Base-by-base conservation (phyloP, 129 eudicot genomes). In the Flaveria trinervia region DNA sequence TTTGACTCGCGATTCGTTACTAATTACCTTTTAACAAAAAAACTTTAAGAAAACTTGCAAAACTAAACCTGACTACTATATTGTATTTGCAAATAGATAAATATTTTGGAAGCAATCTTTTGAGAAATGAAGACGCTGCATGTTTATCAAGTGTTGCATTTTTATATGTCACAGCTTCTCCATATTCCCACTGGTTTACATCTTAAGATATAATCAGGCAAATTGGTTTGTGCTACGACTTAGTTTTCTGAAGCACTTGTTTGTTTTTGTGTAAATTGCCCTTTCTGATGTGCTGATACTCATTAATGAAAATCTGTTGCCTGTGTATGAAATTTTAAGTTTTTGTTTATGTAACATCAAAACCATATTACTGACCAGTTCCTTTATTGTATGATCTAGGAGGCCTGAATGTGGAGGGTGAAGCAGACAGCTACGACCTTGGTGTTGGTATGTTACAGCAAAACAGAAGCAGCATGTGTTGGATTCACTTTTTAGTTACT, bases 381-480 rank as follows among this genome's bases (percentile, higher is more conserved):
- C 46, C 77, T 67, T 18, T 43, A 17, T 46, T 50, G 17, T 26
- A 7, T 62, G 50, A 65, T 84, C 20, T 82, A 95, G 99, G 99
- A 88, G 99, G 99, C 72, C 74, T 95, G 79, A 91, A 89, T 83
- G 87, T 95, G 72, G 99, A 95, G 77, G 99, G 99, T 48, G 99
- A 95, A 77, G 83, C 97, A 48, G 99, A 95, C 81, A 95, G 99
- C 89, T 95, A 89, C 86, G 99, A 95, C 82, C 88, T 95, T 83
- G 99, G 99, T 75, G 96, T 91, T 73, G 97, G 99, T 91, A 85
- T 50, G 92, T 76, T 65, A 39, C 44, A 51, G 0, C 43, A 26
- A 25, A 15, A 28, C 62, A 59, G 74, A 70, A 51, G 70, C 78
- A 52, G 41, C 60, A 64, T 69, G 66, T 70, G 20, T 70, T 55